Evolutionary conservation across 179 eudicot genomes (phyloP), one percentile per base, ranked within the genome.

Genomic region (Beta corolliflora): DNA sequence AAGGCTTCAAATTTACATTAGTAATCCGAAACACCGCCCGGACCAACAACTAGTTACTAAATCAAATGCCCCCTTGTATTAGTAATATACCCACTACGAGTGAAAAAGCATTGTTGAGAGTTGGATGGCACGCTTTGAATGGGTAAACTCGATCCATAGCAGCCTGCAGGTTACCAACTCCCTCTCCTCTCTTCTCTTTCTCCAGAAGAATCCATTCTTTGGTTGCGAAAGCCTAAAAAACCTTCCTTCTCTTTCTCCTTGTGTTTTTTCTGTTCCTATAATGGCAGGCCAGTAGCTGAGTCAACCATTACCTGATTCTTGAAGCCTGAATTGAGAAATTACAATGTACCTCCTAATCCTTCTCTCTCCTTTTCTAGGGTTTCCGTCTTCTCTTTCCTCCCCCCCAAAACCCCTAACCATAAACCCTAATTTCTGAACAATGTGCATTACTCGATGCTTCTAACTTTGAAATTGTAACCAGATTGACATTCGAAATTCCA

Each of bases 141-240:
- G 60, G 66, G 15, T 55, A 81, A 46, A 46, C 79, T 75, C 75
- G 44, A 74, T 48, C 64, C 73, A 52, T 44, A n/a, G n/a, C n/a
- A n/a, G n/a, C n/a, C n/a, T n/a, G 55, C 50, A 41, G 2, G 65
- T 48, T 29, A 18, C 64, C 54, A 41, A 16, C 9, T 41, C 12
- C 8, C 5, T 25, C 48, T 48, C 60, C 53, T 81, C 73, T 31
- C 67, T 54, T 19, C 16, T 19, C 56, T 18, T 41, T 66, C 61
- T 44, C 79, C n/a, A 83, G 50, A 83, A 79, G 48, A 19, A 68
- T 76, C 86, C 83, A 44, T 80, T 70, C 76, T 71, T 69, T 69
- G 77, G 78, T 83, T 76, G 79, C 58, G 2, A 36, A 36, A 36
- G 41, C 41, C 41, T 36, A 36, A 36, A 36, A 36, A 54, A 29